These are phyloP conservation scores for Hydnomerulius pinastri DNA, from an alignment of 768 basidiomycete genomes.

Conservation along the genomic window DNA sequence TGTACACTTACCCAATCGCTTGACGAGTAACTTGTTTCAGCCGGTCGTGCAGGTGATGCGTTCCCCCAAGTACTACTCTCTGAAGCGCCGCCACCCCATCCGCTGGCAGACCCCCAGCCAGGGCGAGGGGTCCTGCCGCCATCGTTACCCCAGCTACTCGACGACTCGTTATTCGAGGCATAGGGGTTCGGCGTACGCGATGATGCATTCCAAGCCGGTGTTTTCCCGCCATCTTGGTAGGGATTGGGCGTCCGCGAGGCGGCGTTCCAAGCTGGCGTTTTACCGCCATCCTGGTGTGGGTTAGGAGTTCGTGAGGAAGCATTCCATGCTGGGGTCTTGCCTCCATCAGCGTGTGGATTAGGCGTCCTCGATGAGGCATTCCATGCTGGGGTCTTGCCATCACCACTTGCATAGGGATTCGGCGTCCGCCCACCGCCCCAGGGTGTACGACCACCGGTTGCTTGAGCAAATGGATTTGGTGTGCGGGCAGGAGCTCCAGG, in stretches of 20 bases:
- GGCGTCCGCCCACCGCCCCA: slow-evolving; percentile 57
- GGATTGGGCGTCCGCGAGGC: slow-evolving; percentile 60
- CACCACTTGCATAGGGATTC: slow-evolving; percentile 62
- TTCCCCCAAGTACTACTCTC: slow-evolving; percentile 29
- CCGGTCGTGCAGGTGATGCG: slow-evolving; percentile 35
- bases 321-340: slow-evolving; percentile 71
- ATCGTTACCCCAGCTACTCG: slow-evolving; percentile 30
- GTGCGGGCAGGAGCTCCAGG: slow-evolving; percentile 46
- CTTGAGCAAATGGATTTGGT: slow-evolving; percentile 47
- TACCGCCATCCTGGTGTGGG: slow-evolving; percentile 53
- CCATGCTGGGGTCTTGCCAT: slow-evolving; percentile 64
- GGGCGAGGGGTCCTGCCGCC: slow-evolving; percentile 57
- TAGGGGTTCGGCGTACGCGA: slow-evolving; percentile 59
- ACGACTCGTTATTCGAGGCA: slow-evolving; percentile 27
- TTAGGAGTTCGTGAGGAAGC: slow-evolving; percentile 68
- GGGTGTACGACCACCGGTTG: slow-evolving; percentile 39
- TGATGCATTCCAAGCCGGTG: slow-evolving; percentile 52
- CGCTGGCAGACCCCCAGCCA: slow-evolving; percentile 30
- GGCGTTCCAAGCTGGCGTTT: slow-evolving; percentile 51
- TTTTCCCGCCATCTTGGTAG: slow-evolving; percentile 43
- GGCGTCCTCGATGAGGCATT: slow-evolving; percentile 66
- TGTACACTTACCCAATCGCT: slow-evolving; percentile 32
- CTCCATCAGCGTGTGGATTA: slow-evolving; percentile 63
- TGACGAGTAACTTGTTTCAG: slow-evolving; percentile 27
- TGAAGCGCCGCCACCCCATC: slow-evolving; percentile 22